A percentile compares a stretch with the other conserved stretches of the same genome.
Conservation (phyloP, 139 green algal species). For the Tetradesmus obliquus region DNA sequence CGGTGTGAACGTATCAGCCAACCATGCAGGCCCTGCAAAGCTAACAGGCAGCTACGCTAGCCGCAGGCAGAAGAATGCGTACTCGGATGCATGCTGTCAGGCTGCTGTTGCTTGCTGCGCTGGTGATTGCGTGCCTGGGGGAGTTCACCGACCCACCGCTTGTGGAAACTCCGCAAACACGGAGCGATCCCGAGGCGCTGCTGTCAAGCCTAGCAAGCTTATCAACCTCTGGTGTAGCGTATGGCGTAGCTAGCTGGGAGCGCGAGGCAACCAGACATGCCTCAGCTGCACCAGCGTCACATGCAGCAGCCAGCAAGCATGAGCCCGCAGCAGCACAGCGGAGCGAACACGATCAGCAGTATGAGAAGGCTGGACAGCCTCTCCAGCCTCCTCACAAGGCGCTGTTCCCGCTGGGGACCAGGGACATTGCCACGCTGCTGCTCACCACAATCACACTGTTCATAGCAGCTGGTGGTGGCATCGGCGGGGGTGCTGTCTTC, state of each 20-base stretch:
- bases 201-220: background rate
- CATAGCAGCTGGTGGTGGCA: conserved; percentile 63
- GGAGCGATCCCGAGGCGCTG: background rate
- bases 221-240: conserved; percentile 2
- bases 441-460: conserved; percentile 52
- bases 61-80: background rate
- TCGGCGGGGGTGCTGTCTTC: conserved; percentile 63
- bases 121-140: background rate
- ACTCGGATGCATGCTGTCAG: too few relatives aligned
- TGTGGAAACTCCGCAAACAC: background rate
- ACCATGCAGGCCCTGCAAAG: background rate
- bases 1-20: background rate
- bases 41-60: background rate
- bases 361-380: background rate
- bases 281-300: background rate
- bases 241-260: background rate
- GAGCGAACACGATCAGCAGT: background rate
- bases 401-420: conserved; percentile 37
- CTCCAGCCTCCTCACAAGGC: conserved; percentile 48
- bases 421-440: conserved; percentile 42
- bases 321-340: background rate
- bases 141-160: background rate
- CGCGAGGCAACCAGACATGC: background rate
- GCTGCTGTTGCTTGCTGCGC: background rate
- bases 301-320: background rate